These are phyloP conservation scores for Herpetospermum pedunculosum DNA, from an alignment of 306 rosid genomes.

Conservation along the genomic window DNA sequence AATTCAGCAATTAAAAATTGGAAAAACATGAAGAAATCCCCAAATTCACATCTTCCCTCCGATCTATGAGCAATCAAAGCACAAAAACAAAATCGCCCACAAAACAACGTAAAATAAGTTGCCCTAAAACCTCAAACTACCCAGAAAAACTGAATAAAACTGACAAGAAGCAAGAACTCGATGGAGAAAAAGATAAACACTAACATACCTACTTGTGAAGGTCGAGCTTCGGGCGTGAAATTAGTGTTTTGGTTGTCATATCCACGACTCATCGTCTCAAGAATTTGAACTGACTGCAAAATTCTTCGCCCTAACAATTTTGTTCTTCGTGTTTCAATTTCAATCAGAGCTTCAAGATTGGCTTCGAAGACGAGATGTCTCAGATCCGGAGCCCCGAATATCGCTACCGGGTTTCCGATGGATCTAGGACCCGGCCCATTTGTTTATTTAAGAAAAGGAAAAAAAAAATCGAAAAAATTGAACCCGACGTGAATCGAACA, in stretches of 20 bases:
- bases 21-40: neutral
- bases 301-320: neutral
- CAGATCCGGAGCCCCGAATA: neutral
- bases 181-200: neutral
- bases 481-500: too few species aligned
- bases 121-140: neutral
- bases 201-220: constrained; percentile 49
- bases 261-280: constrained; percentile 47
- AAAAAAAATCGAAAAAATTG: too few species aligned
- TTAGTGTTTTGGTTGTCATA: constrained; percentile 84
- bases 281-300: neutral
- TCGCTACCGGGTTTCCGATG: neutral
- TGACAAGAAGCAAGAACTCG: neutral
- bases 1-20: neutral
- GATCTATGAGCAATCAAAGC: neutral
- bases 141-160: neutral
- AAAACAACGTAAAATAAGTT: neutral
- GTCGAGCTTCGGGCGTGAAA: constrained; percentile 93
- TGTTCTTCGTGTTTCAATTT: neutral
- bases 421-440: neutral
- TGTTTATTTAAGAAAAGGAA: too few species aligned
- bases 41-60: neutral
- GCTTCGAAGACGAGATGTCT: neutral
- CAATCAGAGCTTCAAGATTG: neutral
- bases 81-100: neutral